phyloP scores from a whole-genome alignment of 192 early-diverging fungal species.

The Paraglomus occultum region DNA sequence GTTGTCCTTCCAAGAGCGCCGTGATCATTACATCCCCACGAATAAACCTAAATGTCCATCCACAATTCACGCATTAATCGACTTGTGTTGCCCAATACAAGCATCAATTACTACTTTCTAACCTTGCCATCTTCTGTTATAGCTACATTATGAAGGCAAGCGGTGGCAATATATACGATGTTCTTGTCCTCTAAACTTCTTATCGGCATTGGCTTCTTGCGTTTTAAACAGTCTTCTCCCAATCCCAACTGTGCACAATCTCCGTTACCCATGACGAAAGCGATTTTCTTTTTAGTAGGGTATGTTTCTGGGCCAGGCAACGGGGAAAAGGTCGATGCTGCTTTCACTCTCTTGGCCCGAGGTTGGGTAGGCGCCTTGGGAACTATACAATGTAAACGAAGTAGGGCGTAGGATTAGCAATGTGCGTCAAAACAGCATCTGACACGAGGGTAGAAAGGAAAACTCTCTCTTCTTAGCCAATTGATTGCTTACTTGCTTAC shows the following conservation, averaged over 20 bases:
- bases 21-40: conserved; percentile 98
- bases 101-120: neutral
- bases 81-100: neutral
- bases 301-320: too few species aligned
- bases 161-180: conserved; percentile 74
- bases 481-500: too few species aligned
- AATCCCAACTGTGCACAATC: conserved; percentile 92
- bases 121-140: conserved; percentile 65
- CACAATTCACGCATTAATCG: neutral
- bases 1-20: conserved; percentile 69
- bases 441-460: too few species aligned
- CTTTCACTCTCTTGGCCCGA: too few species aligned
- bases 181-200: conserved; percentile 63
- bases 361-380: too few species aligned
- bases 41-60: conserved; percentile 60
- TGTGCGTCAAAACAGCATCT: too few species aligned
- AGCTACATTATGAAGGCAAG: conserved; percentile 82
- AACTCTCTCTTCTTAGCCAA: too few species aligned
- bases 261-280: conserved; percentile 85
- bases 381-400: too few species aligned
- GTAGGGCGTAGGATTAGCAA: too few species aligned
- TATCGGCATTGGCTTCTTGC: conserved; percentile 73
- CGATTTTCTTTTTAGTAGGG: conserved; percentile 49
- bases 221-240: conserved; percentile 77
- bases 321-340: too few species aligned